These are phyloP conservation scores for Sporothrix pseudoabietina DNA, from an alignment of 2,329 filamentous ascomycete species.

Conservation along the genomic window DNA sequence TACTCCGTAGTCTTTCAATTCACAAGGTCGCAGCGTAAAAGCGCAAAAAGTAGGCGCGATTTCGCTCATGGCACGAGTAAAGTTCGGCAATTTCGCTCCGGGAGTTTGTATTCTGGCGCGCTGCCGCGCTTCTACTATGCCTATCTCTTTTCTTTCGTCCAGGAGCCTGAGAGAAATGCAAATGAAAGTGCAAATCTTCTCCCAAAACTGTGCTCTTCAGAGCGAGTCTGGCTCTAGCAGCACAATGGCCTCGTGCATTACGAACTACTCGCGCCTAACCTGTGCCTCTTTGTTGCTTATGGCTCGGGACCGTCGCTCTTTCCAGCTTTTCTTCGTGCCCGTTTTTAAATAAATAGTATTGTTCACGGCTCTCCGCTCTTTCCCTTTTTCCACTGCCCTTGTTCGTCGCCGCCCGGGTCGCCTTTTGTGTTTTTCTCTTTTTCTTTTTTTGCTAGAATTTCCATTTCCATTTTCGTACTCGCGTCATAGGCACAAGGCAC, in stretches of 20 bases:
- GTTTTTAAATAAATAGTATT: too few relatives aligned
- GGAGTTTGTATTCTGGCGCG: not conserved
- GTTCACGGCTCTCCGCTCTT: not conserved
- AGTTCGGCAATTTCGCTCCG: not conserved
- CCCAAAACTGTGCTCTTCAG: not conserved
- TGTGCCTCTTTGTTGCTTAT: not conserved
- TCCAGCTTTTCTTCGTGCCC: not conserved
- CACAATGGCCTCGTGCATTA: not conserved
- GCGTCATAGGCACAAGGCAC: not conserved
- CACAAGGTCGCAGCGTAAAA: not conserved
- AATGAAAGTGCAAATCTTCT: not conserved
- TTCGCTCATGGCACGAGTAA: slow-evolving; percentile 2
- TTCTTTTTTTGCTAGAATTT: too few relatives aligned
- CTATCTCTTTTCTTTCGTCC: not conserved
- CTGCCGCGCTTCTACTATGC: not conserved
- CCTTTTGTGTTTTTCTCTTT: not conserved
- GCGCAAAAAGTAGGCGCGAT: too few relatives aligned
- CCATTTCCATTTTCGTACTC: not conserved
- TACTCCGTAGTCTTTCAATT: not conserved
- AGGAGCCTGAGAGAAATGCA: not conserved
- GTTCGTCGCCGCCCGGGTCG: not conserved
- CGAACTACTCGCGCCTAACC: not conserved
- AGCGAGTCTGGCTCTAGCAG: not conserved
- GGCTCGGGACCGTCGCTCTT: not conserved
- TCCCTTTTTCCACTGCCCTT: not conserved